Base-by-base conservation (phyloP, 164 flowering plant genomes). In the Vitis rotundifolia region DNA sequence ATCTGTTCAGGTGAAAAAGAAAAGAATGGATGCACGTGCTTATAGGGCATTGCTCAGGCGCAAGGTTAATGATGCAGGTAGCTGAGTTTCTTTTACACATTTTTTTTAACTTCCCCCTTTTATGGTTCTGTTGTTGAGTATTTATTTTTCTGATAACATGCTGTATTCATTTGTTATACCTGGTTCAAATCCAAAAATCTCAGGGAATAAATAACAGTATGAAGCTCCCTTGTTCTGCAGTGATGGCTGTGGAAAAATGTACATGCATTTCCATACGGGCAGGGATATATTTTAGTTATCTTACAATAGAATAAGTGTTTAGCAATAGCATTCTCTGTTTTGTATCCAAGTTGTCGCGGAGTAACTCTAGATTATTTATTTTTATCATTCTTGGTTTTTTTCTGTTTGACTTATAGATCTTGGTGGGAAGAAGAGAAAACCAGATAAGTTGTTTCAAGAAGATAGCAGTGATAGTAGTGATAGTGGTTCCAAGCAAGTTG, bases 21-120 rank as follows among this genome's bases (percentile, higher is more conserved):
- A 74, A 64, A 77, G 75, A 68, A 61, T 81, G 80, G 67, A 79
- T 82, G 86, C 87, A 52, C 86, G 83, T 62, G 66, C 72, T 60
- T 87, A 77, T 71, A 78, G 71, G 73, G 78, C 78, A 74, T 53
- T 74, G 3, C 67, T 83, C 58, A 58, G 31, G 61, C 49, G 65
- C 69, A 73, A 75, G 54, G 57, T 3, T 47, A 63, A 67, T 54
- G 67, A 54, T 8, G 16, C 78, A 79, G 90, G 91, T 86, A 67
- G 53, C 55, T 59, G 19, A 14, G 14, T 57, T 9, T 61, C 66
- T 11, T 31, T 58, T 9, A 37, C 44, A 3, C 44, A 37, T 37
- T 37, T 37, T 37, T 37, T 37, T 37, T 19, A 37, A 11, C 31
- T 49, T 18, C 29, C 47, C 19, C 29, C 55, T 37, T 49, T 68